Conservation (phyloP, 257 asterid genomes). For the Asclepias syriaca region DNA sequence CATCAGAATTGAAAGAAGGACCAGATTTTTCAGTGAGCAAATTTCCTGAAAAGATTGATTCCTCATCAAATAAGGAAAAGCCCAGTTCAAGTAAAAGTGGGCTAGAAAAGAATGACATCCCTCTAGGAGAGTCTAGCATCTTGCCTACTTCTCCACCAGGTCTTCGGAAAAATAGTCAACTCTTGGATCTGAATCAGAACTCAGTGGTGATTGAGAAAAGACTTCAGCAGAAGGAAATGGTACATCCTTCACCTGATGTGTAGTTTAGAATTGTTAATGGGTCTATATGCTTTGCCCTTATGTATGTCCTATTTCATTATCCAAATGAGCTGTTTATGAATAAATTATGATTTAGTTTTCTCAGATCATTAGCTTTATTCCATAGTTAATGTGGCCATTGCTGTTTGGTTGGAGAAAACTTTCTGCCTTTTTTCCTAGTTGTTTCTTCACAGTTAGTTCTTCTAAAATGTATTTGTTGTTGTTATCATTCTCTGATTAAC, state of each 20-base stretch:
- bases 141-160: constrained; percentile 1
- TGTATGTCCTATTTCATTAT: not conserved
- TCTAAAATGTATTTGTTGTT: not conserved
- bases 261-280: not conserved
- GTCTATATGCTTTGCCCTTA: not conserved
- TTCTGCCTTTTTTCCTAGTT: not conserved
- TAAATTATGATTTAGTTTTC: not conserved
- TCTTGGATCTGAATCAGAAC: constrained; percentile 22
- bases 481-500: not conserved
- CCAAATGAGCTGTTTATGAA: not conserved
- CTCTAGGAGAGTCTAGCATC: not conserved
- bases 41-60: constrained; percentile 28
- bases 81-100: constrained; percentile 10
- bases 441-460: not conserved
- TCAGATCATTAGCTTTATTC: not conserved
- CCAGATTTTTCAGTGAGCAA: constrained; percentile 59
- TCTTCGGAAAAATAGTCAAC: constrained; percentile 11
- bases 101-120: not conserved
- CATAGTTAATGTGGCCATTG: not conserved
- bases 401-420: not conserved
- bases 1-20: constrained; percentile 22
- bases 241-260: not conserved
- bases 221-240: constrained; percentile 16
- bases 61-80: constrained; percentile 16
- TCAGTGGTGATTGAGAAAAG: constrained; percentile 8